Evolutionary conservation across 306 rosid genomes (phyloP).

Genomic region (Cucumis cinereus): DNA sequence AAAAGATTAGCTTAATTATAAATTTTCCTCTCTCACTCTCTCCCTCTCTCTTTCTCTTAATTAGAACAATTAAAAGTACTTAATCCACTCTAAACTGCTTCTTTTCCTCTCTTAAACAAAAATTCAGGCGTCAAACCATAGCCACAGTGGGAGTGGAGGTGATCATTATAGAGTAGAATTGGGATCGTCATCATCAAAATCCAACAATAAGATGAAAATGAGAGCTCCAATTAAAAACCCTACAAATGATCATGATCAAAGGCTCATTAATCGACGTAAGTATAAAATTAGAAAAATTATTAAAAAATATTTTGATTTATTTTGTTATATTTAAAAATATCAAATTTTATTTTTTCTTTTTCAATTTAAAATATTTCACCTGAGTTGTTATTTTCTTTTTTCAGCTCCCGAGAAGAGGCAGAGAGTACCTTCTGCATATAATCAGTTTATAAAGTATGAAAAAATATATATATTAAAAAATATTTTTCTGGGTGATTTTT

Average conservation of each 20-base stretch:
- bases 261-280: constrained; percentile 60
- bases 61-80: neutral
- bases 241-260: constrained; percentile 34
- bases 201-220: constrained; percentile 65
- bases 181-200: constrained; percentile 68
- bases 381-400: constrained; percentile 58
- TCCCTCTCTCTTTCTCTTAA: neutral
- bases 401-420: constrained; percentile 99
- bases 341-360: no score
- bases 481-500: neutral
- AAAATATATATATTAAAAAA: no score
- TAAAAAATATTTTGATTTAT: no score
- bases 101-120: neutral
- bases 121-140: constrained; percentile 33
- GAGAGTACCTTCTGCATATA: constrained; percentile 98
- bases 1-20: neutral
- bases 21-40: neutral
- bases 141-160: constrained; percentile 19
- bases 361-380: neutral
- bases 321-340: no score
- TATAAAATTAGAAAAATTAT: neutral
- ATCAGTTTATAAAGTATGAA: constrained; percentile 90
- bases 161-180: constrained; percentile 46
- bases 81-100: neutral
- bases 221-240: constrained; percentile 32